phyloP scores from a whole-genome alignment of 208 protist genomes.

The Wallacemonas collosoma region DNA sequence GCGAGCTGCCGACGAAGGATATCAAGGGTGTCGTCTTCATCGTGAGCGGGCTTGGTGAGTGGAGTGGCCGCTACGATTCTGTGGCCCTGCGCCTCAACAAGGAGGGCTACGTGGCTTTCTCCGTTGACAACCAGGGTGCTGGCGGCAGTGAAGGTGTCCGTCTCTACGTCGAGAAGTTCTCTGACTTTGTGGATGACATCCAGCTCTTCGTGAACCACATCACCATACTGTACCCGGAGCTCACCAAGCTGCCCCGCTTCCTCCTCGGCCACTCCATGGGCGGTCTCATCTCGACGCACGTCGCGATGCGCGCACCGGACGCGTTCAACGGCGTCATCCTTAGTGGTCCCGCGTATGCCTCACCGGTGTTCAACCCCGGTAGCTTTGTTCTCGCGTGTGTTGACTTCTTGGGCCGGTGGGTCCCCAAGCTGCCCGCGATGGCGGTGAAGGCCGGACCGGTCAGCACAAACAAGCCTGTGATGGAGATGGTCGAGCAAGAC shows the following conservation, averaged over 20 bases:
- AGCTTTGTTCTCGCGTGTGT: slow-evolving; percentile 26
- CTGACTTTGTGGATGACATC: slow-evolving; percentile 77
- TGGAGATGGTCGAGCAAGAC: slow-evolving; percentile 64
- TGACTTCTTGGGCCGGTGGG: slow-evolving; percentile 27
- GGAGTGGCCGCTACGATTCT: slow-evolving; percentile 73
- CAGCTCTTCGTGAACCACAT: slow-evolving; percentile 46
- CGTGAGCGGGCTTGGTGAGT: slow-evolving; percentile 71
- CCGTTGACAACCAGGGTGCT: slow-evolving; percentile 74
- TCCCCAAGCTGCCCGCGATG: slow-evolving; percentile 56
- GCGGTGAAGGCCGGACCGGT: slow-evolving; percentile 28
- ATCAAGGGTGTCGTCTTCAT: slow-evolving; percentile 64
- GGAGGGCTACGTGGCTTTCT: slow-evolving; percentile 59
- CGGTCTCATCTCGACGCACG: slow-evolving; percentile 58
- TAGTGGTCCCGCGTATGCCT: slow-evolving; percentile 53
- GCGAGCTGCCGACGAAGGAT: slow-evolving; percentile 6
- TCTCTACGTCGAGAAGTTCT: slow-evolving; percentile 70
- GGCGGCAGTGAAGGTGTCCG: slow-evolving; percentile 76
- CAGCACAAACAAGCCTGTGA: slow-evolving; percentile 51
- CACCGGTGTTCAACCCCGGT: slow-evolving; percentile 13
- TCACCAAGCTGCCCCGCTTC: slow-evolving; percentile 46
- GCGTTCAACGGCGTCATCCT: slow-evolving; percentile 51
- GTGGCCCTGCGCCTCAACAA: slow-evolving; percentile 51
- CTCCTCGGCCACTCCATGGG: slow-evolving; percentile 85
- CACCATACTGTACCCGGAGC: slow-evolving; percentile 33
- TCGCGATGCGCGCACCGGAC: slow-evolving; percentile 44